Base-by-base conservation (phyloP, 2,329 filamentous ascomycete genomes). In the Chaetomium sp. region DNA sequence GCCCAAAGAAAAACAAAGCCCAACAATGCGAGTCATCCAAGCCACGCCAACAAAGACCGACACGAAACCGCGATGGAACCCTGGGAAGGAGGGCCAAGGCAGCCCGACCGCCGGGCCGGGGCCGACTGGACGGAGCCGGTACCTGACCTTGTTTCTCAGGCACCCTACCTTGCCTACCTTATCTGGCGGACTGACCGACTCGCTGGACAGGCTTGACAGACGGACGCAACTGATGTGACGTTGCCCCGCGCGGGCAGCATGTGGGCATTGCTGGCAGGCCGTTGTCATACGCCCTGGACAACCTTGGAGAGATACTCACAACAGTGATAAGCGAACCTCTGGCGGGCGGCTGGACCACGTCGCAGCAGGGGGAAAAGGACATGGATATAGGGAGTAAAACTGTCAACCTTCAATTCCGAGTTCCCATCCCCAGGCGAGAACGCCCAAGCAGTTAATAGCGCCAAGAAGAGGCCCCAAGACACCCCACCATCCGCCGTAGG, bases 31-130 rank as follows among this genome's bases (percentile, higher is more conserved):
- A 33, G 36, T 37, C 47, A 35, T 55, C 42, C 2, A 2, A 14
- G 19, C 19, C 14, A 42, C 40, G 45, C 54, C 49, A 57, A 49
- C 54, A 46, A 49, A 38, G 11, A n/a, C 33, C 35, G 45, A 56
- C 49, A 53, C 54, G 50, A 57, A 57, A 53, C 55, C 14, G 12
- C 27, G 34, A 57, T 50, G 50, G 19, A 37, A 34, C 42, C 36
- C 35, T 36, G 19, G 19, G 19, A 27, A 32, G 27, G 9, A 50
- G 50, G 46, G 45, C 41, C 34, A 33, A 27, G 54, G 46, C 47
- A 43, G 55, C 48, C 47, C 14, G 51, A 42, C 46, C 35, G 34
- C 47, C 42, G 40, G 40, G 35, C 50, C 45, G 38, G 42, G 46
- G 43, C 49, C 49, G 27, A 35, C 14, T 47, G 9, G n/a, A 36